These are phyloP conservation scores for Allantophomopsis lycopodina DNA, from an alignment of 2,329 filamentous ascomycete genomes.

Conservation along the genomic window DNA sequence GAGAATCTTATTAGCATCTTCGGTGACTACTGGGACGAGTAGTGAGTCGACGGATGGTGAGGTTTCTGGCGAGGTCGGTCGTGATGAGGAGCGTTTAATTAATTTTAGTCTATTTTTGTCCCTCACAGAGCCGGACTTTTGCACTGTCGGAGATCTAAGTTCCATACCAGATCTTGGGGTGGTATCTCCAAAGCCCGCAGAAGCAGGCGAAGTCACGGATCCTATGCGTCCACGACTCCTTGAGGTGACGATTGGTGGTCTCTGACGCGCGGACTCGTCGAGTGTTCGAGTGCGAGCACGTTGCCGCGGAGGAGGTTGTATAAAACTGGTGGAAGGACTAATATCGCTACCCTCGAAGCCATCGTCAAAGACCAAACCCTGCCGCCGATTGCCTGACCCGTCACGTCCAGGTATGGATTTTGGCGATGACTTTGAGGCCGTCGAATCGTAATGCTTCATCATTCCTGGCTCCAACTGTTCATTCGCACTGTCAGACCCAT, in stretches of 20 bases:
- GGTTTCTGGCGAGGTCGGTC: conserved; percentile 43
- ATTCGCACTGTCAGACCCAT: conserved; percentile 25
- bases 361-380: conserved; percentile 49
- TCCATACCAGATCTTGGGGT: conserved; percentile 17
- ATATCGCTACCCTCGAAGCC: conserved; percentile 28
- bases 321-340: conserved; percentile 9
- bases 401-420: conserved; percentile 30
- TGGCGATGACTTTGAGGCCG: conserved; percentile 31
- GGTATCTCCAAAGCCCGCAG: conserved; percentile 34
- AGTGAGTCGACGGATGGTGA: conserved; percentile 46
- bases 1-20: conserved; percentile 59
- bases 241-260: conserved; percentile 15
- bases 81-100: conserved; percentile 35
- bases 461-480: background rate
- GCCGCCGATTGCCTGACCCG: conserved; percentile 27
- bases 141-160: conserved; percentile 14
- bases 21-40: conserved; percentile 43
- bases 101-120: conserved; percentile 37
- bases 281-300: conserved; percentile 35
- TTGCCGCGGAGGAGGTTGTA: conserved; percentile 2
- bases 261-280: conserved; percentile 22
- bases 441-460: background rate
- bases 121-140: conserved; percentile 19
- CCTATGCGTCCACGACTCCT: conserved; percentile 51
- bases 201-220: conserved; percentile 52